Percentiles rank a stretch among this genome's conserved stretches.
phyloP scores from a whole-genome alignment of 331 rosid species.

The Dryas integrifolia region DNA sequence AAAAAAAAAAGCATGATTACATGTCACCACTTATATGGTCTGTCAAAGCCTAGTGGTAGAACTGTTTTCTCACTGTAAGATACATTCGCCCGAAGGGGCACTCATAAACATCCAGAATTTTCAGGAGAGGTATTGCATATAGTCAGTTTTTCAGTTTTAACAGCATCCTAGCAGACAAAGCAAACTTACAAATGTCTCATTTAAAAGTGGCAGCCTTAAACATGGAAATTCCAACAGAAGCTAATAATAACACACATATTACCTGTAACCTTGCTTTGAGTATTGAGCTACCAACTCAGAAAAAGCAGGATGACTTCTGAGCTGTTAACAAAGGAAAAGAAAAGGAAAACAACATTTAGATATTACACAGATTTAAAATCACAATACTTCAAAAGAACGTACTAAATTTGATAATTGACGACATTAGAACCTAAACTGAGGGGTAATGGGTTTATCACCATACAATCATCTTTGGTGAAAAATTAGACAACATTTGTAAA shows the following conservation, averaged over 20 bases:
- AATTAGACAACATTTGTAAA: neutral
- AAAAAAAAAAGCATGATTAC: neutral
- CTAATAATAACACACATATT: constrained; percentile 10
- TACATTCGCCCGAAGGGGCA: neutral
- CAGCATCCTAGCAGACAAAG: neutral
- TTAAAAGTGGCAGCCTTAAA: neutral
- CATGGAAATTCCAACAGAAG: neutral
- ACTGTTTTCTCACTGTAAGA: constrained; percentile 6
- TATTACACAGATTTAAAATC: neutral
- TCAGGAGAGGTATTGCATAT: neutral
- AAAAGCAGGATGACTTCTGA: constrained; percentile 79
- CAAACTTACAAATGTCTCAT: neutral
- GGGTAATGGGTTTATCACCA: neutral
- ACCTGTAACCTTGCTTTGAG: constrained; percentile 88
- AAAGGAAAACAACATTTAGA: neutral
- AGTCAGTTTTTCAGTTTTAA: neutral
- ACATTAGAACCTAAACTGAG: neutral
- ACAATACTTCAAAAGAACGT: neutral
- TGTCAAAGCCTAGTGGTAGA: neutral
- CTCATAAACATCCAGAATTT: neutral
- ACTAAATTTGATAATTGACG: neutral
- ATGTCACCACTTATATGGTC: constrained; percentile 4
- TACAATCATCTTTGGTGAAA: neutral
- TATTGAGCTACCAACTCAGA: constrained; percentile 64
- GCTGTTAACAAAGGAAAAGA: constrained; percentile 44